Evolutionary conservation across 2,329 filamentous ascomycete species (phyloP).

Genomic region (Colletotrichum echinochloae): DNA sequence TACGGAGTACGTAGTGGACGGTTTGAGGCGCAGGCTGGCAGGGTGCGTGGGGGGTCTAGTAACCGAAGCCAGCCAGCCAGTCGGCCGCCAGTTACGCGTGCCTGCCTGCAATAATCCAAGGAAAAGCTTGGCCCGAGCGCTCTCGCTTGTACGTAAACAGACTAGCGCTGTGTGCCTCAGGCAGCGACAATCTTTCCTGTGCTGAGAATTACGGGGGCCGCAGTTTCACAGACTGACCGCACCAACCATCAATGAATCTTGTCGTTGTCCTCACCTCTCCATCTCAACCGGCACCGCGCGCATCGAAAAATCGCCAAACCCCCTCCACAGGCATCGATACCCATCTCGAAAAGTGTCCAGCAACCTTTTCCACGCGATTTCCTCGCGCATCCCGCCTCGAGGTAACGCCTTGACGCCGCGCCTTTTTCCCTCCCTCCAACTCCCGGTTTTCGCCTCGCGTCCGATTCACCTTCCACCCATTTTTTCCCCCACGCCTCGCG

Average conservation of each 20-base stretch:
- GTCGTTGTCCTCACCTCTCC: conserved; percentile 64
- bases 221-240: conserved; percentile 51
- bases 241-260: conserved; percentile 63
- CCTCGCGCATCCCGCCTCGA: conserved; percentile 58
- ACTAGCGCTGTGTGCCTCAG: conserved; percentile 42
- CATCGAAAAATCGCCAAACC: conserved; percentile 72
- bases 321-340: conserved; percentile 69
- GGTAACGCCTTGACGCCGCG: conserved; percentile 57
- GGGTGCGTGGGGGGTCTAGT: conserved; percentile 19
- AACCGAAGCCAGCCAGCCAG: conserved; percentile 25
- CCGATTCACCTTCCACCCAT: conserved; percentile 46
- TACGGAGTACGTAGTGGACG: not conserved
- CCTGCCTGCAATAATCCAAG: conserved; percentile 26
- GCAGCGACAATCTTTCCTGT: conserved; percentile 48
- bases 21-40: conserved; percentile 8
- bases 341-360: conserved; percentile 66
- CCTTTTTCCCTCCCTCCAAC: conserved; percentile 49
- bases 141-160: conserved; percentile 36
- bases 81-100: conserved; percentile 5
- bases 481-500: conserved; percentile 41
- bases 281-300: conserved; percentile 66
- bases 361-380: conserved; percentile 67
- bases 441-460: conserved; percentile 58
- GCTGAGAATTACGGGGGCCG: conserved; percentile 58
- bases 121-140: conserved; percentile 31